Percentiles rank a stretch among this genome's conserved stretches.
Evolutionary conservation across 108 stramenopile species (phyloP).

Genomic region (Pelagomonas calceolata): DNA sequence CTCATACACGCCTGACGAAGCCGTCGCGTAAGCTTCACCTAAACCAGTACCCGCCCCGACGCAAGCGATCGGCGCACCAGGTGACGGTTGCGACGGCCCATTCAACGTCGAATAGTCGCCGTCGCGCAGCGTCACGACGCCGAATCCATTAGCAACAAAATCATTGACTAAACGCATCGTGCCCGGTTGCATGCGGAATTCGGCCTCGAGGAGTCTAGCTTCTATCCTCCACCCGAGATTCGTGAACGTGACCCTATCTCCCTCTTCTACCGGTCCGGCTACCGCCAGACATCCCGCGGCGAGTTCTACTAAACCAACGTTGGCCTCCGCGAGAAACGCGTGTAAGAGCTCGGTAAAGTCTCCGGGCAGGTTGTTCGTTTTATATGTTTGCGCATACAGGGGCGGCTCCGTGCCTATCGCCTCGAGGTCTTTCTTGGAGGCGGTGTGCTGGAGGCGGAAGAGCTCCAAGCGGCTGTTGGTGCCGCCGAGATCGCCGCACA

Average conservation of each 20-base stretch:
- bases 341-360: not conserved
- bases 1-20: slow-evolving; percentile 41
- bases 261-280: not conserved
- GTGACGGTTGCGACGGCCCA: not conserved
- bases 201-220: slow-evolving; percentile 11
- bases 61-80: slow-evolving; percentile 68
- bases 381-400: not conserved
- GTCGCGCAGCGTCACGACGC: slow-evolving; percentile 68
- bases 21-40: slow-evolving; percentile 81
- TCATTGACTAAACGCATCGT: slow-evolving; percentile 74
- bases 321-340: not conserved
- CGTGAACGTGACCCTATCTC: not conserved
- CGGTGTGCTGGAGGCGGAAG: slow-evolving; percentile 6
- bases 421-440: not conserved
- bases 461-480: slow-evolving; percentile 73
- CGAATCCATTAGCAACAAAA: slow-evolving; percentile 91
- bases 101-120: slow-evolving; percentile 28
- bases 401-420: not conserved
- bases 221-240: slow-evolving; percentile 1
- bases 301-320: not conserved
- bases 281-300: not conserved
- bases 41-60: slow-evolving; percentile 94
- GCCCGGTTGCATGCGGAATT: slow-evolving; percentile 13
- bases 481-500: slow-evolving; percentile 70
- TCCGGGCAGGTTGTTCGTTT: not conserved